Evolutionary conservation across 148 eudicot species (phyloP), one percentile per base, ranked within the genome.

Genomic region (Persicaria tinctoria): DNA sequence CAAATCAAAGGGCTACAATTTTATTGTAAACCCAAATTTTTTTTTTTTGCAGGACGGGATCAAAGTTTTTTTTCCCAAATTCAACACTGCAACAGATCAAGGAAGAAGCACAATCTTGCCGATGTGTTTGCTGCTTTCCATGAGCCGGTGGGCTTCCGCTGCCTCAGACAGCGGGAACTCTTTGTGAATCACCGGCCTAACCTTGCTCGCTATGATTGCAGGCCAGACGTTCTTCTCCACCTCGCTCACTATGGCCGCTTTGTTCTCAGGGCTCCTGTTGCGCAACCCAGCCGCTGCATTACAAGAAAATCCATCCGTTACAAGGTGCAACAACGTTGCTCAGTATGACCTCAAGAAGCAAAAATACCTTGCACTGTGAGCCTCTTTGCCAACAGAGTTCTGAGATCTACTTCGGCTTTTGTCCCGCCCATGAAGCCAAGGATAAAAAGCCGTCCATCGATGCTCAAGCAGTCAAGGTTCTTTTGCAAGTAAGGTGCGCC

Each of bases 141-240:
- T 87, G 72, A 91, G 86, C 78, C 69, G 72, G 79, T 94, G 98
- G 75, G 83, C 95, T 78, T 89, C 97, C 6, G 88, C 93, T 73
- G 91, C 97, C 60, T 86, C 84, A 13, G 92, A 87, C 74, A 94
- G 77, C 2, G 89, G 86, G 38, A 89, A 80, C 56, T 77, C 78
- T 74, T 88, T 89, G 77, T 81, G 79, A 56, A 94, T 80, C 3
- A 94, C 71, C 11, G 95, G 95, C 78, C 87, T 91, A 77, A 94
- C 88, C 78, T 88, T 87, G 20, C 91, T 88, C 4, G 79, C 85
- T 51, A 75, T 81, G 23, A 93, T 88, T 17, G 98, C 98, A 4
- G 98, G 97, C 98, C 98, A 94, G 12, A 91, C 96, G 13, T 89
- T 89, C 85, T 91, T 90, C 85, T 91, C 95, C 77, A 94, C 97